Conservation (phyloP, 192 early-diverging fungal genomes). For the Spizellomyces sp. region DNA sequence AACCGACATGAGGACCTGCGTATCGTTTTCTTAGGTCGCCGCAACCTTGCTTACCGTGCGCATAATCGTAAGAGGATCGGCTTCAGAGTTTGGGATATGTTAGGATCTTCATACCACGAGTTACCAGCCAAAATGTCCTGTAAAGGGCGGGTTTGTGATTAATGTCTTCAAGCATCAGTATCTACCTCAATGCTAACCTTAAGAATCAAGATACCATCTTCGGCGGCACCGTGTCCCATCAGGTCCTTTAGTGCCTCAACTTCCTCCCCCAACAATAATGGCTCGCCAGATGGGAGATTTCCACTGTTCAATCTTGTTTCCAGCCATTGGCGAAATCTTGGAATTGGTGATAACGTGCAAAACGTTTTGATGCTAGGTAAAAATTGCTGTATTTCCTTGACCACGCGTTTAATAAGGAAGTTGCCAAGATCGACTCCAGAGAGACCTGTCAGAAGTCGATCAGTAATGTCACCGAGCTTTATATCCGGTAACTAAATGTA, state of each 20-base stretch:
- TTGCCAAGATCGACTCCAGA: slow-evolving; percentile 90
- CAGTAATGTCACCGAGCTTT: background rate
- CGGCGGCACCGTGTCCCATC: too few relatives aligned
- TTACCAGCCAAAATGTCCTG: slow-evolving; percentile 22
- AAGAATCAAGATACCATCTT: too few relatives aligned
- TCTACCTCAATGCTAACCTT: too few relatives aligned
- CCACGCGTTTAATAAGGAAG: slow-evolving; percentile 84
- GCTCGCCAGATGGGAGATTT: background rate
- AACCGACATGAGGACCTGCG: background rate
- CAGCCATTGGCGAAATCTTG: slow-evolving; percentile 85
- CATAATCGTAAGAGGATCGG: slow-evolving; percentile 63
- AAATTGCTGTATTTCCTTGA: slow-evolving; percentile 72
- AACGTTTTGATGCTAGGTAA: slow-evolving; percentile 77
- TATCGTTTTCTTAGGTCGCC: background rate
- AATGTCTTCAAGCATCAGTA: too few relatives aligned
- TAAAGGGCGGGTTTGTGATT: background rate
- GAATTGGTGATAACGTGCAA: slow-evolving; percentile 89
- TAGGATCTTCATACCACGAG: slow-evolving; percentile 38
- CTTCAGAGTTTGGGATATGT: slow-evolving; percentile 45
- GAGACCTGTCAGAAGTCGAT: slow-evolving; percentile 45
- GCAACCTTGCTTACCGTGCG: slow-evolving; percentile 46
- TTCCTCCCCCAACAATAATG: slow-evolving; percentile 41
- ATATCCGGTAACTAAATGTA: background rate
- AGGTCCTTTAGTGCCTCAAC: slow-evolving; percentile 3
- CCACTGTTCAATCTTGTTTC: slow-evolving; percentile 30